Base-by-base conservation (phyloP, 768 basidiomycete genomes). In the Saitozyma podzolica region DNA sequence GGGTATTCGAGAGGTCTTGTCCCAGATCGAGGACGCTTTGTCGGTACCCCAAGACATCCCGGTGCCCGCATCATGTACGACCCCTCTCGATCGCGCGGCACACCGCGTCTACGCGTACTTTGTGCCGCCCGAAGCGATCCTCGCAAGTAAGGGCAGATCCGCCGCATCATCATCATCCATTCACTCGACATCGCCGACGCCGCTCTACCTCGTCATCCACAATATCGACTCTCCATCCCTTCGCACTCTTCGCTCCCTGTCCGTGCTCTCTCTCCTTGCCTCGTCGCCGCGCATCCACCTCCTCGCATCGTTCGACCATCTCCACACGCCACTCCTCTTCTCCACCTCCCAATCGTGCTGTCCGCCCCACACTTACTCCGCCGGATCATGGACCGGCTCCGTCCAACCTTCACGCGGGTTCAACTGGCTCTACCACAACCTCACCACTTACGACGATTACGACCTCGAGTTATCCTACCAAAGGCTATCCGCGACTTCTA, bases 311-410 rank as follows among this genome's bases (percentile, higher is more conserved):
- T 83, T 93, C 59, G 95, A 98, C 81, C 91, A 92, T 80, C 81
- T 93, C 70, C 87, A 89, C 68, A 84, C 91, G 0, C 85, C 92
- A 0, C 83, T 91, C 19, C 83, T 95, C n/a, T 96, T 90, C 86
- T 83, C 88, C 9, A 85, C 88, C 1, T 59, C 66, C 8, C 37
- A 59, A 0, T 65, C 62, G 37, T 66, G 68, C 43, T 64, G 72
- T 2, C 63, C 63, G 9, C 70, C 68, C 10, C 75, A 75, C 54
- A 40, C 16, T 9, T 75, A 71, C 59, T 16, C 58, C 1, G 8
- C 56, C 4, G 66, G 62, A 10, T 39, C 43, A 16, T 75, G 67
- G 88, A 90, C 64, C 78, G 87, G 42, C 55, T 77, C 50, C 50
- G 70, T 67, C 3, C 65, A 66, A 1, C 20, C 68, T 9, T 41